Evolutionary conservation across 2,329 filamentous ascomycete species (phyloP), one percentile per base, ranked within the genome.

Genomic region (Stylonectria norvegica): DNA sequence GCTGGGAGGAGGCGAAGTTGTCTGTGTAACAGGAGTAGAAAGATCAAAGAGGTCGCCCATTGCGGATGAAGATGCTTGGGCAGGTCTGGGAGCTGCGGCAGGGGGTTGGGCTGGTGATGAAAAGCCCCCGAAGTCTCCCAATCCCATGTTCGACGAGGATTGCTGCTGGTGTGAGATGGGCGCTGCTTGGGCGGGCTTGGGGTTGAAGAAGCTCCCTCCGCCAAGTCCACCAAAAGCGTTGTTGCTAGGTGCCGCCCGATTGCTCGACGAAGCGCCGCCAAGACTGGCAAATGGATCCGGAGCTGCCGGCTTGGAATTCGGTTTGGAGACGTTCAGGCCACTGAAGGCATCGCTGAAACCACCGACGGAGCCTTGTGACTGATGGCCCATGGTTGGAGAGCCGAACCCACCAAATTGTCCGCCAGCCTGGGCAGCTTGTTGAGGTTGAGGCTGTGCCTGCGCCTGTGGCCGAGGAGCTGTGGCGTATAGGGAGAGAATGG

Each of bases 401-500:
- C 73, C 69, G 70, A 88, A 76, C 36, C 79, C 78, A 14, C 85
- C 81, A 55, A 90, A 86, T 0, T 83, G 82, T 19, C 75, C 72
- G 27, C 75, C 40, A 9, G 30, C 75, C 10, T 85, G 82, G 20
- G 74, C 68, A 29, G 58, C 53, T 30, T 67, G 63, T 42, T 73
- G 70, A 37, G 66, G 71, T 16, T 73, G 67, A 8, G 63, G 67
- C 40, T 66, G 71, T 18, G 79, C 72, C 53, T 86, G 85, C 18
- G 79, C 72, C 53, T 86, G 85, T n/a, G 87, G 81, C 59, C 89
- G 86, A 2, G 89, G 86, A 5, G 81, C 80, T 6, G 88, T 86
- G 9, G 90, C 89, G 61, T 98, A 98, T 12, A 98, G 76, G 6
- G 93, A 98, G 34, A 98, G 70, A 45, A 98, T 98, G 3, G 91